These are phyloP conservation scores for Phytopythium kandeliae DNA, from an alignment of 352 stramenopile genomes.

Conservation along the genomic window DNA sequence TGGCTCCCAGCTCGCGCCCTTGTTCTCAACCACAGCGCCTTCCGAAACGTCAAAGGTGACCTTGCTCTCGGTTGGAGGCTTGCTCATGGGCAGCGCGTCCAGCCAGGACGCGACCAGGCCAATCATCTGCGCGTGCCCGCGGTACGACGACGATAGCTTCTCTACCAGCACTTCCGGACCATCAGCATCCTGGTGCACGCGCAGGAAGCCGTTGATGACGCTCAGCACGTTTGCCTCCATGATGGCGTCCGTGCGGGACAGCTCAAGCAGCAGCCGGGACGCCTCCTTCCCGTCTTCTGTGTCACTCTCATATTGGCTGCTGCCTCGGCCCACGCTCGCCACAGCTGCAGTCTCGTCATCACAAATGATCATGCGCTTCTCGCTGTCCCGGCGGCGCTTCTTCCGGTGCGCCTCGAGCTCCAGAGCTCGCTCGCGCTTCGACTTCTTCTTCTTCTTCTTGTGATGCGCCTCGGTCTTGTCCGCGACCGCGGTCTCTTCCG, in stretches of 20 bases:
- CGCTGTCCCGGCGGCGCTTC: conserved; percentile 40
- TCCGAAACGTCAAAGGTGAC: conserved; percentile 70
- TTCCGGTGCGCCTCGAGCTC: conserved; percentile 25
- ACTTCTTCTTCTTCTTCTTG: conserved; percentile 49
- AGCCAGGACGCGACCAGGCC: conserved; percentile 79
- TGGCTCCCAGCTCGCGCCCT: conserved; percentile 64
- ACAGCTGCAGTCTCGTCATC: conserved; percentile 46
- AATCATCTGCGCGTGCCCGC: conserved; percentile 85
- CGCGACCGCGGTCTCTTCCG: not conserved
- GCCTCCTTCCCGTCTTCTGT: conserved; percentile 74
- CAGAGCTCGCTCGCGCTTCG: conserved; percentile 14
- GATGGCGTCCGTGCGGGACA: conserved; percentile 72
- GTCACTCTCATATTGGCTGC: conserved; percentile 4
- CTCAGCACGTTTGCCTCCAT: conserved; percentile 79
- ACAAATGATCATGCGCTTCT: conserved; percentile 79
- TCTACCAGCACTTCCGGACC: conserved; percentile 83
- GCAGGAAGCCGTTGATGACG: conserved; percentile 82
- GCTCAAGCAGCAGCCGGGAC: conserved; percentile 50
- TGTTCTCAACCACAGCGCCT: conserved; percentile 53
- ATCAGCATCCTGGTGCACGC: conserved; percentile 71
- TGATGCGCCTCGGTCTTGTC: conserved; percentile 8
- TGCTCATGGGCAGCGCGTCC: conserved; percentile 53
- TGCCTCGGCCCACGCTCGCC: not conserved
- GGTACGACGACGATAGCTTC: conserved; percentile 82
- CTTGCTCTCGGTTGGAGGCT: conserved; percentile 63